Evolutionary conservation across 2,329 filamentous ascomycete genomes (phyloP), one percentile per base, ranked within the genome.

Genomic region (Eutypella sp.): DNA sequence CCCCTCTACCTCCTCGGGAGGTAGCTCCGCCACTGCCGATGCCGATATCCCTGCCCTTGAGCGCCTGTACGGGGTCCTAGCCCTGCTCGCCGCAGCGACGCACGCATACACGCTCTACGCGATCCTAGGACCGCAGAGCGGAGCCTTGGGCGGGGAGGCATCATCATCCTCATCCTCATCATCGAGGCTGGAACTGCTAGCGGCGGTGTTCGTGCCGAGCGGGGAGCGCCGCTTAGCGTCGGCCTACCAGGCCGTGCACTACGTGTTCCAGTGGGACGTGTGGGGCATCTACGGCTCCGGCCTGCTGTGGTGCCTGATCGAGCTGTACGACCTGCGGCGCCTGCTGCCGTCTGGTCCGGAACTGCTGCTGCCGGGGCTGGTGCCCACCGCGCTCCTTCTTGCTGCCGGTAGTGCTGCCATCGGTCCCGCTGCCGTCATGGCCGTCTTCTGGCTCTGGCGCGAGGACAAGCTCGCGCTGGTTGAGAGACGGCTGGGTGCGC

Each of bases 231-330:
- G 38, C 31, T 39, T 39, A 27, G 11, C n/a, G 3, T 25, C 22
- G 18, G 23, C 36, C 3, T n/a, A n/a, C 13, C 36, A 20, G 29
- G 46, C 38, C 7, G 23, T 48, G 10, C 46, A 48, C 40, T 48
- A 39, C 13, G 38, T 40, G 23, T 48, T 48, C 46, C 39, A 36
- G 39, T 45, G 42, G 42, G 46, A 48, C 39, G 27, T 40, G 18
- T 42, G 22, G 13, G 33, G 38, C 16, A 45, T 48, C 24, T 45
- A 33, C 42, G 39, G 18, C 11, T 25, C 46, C 3, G 27, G 36
- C 4, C 20, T 45, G 9, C 20, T 45, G n/a, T 45, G 39, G 39
- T 48, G 42, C 22, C 36, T 39, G 8, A 11, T 19, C 13, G 36
- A 15, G 36, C 11, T 40, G 11, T 39, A 22, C 13, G 36, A 39